Conservation (phyloP, 768 basidiomycete genomes). For the Naganishia vishniacii region DNA sequence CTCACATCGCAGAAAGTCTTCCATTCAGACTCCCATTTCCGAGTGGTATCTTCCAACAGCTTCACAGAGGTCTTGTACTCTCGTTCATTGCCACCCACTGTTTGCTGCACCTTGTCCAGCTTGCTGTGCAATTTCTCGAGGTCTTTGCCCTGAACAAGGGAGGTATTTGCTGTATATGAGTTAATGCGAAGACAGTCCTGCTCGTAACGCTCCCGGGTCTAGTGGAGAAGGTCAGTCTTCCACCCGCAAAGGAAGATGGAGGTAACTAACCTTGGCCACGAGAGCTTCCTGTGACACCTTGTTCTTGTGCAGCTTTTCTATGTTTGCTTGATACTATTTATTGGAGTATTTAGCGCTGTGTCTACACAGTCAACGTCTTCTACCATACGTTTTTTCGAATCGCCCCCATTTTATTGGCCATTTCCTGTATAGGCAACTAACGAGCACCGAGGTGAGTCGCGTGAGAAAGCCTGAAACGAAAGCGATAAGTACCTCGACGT, state of each 20-base stretch:
- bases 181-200: conserved; percentile 87
- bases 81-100: conserved; percentile 81
- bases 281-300: conserved; percentile 81
- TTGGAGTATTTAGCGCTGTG: background rate
- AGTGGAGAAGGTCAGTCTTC: background rate
- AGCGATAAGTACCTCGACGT: conserved; percentile 61
- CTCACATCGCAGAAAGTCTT: conserved; percentile 75
- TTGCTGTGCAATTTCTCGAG: conserved; percentile 82
- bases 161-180: conserved; percentile 82
- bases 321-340: conserved; percentile 56
- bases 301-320: conserved; percentile 86
- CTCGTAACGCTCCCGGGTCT: conserved; percentile 88
- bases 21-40: conserved; percentile 91
- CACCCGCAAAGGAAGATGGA: background rate
- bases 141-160: conserved; percentile 86
- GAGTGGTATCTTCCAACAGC: conserved; percentile 68
- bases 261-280: conserved; percentile 60
- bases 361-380: background rate
- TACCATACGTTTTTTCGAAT: conserved; percentile 15
- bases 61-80: conserved; percentile 85
- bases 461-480: background rate
- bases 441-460: background rate
- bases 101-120: conserved; percentile 80
- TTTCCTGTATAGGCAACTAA: conserved; percentile 12
- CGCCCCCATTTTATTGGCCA: conserved; percentile 11